These are phyloP conservation scores for Annona squamosa DNA, from an alignment of 164 flowering plant species.

Conservation along the genomic window DNA sequence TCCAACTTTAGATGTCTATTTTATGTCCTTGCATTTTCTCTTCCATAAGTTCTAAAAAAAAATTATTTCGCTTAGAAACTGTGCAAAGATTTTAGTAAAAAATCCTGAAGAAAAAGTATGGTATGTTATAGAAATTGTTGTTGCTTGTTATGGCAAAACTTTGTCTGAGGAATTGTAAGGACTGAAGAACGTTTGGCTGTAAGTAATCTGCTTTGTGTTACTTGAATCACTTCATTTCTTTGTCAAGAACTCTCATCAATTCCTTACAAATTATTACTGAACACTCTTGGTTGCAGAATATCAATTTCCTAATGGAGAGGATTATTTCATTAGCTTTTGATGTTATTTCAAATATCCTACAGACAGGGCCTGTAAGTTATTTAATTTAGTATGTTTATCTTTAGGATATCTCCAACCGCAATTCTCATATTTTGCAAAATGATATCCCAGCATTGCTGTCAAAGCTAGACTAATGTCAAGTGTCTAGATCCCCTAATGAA, in stretches of 20 bases:
- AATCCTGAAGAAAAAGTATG: too few relatives aligned
- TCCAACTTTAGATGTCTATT: too few relatives aligned
- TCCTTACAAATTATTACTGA: background rate
- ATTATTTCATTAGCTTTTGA: slow-evolving; percentile 64
- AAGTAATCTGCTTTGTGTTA: background rate
- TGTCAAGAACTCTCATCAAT: background rate
- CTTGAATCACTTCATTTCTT: background rate
- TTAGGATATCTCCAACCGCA: background rate
- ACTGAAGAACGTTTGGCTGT: background rate
- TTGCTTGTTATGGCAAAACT: too few relatives aligned
- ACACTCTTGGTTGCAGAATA: slow-evolving; percentile 37
- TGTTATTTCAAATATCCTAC: slow-evolving; percentile 62
- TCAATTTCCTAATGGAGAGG: slow-evolving; percentile 56
- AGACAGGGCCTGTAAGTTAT: slow-evolving; percentile 70
- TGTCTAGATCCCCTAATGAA: background rate
- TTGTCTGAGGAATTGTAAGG: background rate
- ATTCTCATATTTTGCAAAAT: background rate
- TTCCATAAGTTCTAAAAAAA: too few relatives aligned
- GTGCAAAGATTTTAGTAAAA: too few relatives aligned
- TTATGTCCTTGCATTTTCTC: too few relatives aligned
- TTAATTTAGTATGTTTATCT: background rate
- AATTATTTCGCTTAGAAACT: too few relatives aligned
- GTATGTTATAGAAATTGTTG: too few relatives aligned
- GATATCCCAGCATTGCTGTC: background rate
- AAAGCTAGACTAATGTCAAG: background rate